Conservation (phyloP, 2,329 filamentous ascomycete species). For the Dactylonectria macrodidyma region DNA sequence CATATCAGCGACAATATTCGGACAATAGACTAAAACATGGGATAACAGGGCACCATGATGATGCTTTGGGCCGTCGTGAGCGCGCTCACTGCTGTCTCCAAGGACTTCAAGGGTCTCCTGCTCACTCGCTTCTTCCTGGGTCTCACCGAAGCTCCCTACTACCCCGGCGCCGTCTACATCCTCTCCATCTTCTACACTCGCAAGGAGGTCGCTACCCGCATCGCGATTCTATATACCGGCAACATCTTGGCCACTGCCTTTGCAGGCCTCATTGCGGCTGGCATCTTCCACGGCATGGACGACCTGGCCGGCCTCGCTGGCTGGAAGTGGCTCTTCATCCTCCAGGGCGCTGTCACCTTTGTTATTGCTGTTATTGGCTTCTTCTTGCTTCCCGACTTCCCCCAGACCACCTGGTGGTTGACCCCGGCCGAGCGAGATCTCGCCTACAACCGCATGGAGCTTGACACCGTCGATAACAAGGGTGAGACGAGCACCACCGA, state of each 20-base stretch:
- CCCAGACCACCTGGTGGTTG: constrained; percentile 59
- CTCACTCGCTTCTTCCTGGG: constrained; percentile 61
- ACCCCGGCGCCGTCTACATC: constrained; percentile 56
- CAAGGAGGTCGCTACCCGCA: constrained; percentile 60
- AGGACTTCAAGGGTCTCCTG: constrained; percentile 65
- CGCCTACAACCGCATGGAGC: constrained; percentile 58
- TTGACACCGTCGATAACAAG: constrained; percentile 62
- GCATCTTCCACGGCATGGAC: constrained; percentile 55
- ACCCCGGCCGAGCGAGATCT: constrained; percentile 61
- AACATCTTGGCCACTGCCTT: constrained; percentile 56
- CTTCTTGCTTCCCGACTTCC: constrained; percentile 55
- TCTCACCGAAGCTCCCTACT: constrained; percentile 59
- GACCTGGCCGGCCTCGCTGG: constrained; percentile 45
- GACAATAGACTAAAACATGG: neutral
- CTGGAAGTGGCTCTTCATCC: constrained; percentile 71
- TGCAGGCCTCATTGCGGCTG: constrained; percentile 61
- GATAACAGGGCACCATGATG: constrained; percentile 56
- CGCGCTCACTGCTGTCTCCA: constrained; percentile 62
- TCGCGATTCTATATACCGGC: constrained; percentile 62
- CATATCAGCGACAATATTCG: constrained; percentile 2
- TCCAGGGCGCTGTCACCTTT: constrained; percentile 68
- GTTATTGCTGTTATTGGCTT: constrained; percentile 46
- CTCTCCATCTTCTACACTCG: constrained; percentile 70
- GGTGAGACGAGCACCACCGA: constrained; percentile 57
- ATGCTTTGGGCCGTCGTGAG: constrained; percentile 64